Evolutionary conservation across 1,284 basidiomycete genomes (phyloP).

Genomic region (Pseudozyma tsukubaensis): DNA sequence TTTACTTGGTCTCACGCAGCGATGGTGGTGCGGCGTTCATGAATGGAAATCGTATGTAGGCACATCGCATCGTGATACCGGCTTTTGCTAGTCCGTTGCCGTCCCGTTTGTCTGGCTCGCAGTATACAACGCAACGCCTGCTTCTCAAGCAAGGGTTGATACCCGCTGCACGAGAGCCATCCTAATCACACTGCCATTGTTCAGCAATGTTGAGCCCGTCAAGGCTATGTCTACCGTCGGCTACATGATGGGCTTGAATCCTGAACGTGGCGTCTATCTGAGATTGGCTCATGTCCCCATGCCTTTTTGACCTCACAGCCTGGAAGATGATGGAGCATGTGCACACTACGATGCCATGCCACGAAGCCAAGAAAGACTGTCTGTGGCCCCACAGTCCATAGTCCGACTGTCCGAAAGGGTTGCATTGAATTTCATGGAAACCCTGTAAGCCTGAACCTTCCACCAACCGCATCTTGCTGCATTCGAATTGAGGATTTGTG

Average conservation of each 20-base stretch:
- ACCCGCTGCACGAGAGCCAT: too few species aligned
- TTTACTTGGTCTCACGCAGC: too few species aligned
- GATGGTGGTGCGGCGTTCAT: too few species aligned
- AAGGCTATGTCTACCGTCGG: neutral
- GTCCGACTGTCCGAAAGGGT: neutral
- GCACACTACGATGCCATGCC: neutral
- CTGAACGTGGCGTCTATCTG: neutral
- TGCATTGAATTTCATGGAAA: neutral
- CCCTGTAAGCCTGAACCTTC: neutral
- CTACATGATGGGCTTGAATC: neutral
- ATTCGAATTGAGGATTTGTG: neutral
- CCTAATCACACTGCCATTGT: too few species aligned
- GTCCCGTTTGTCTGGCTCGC: too few species aligned
- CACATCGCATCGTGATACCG: too few species aligned
- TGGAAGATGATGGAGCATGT: neutral
- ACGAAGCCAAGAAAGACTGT: neutral
- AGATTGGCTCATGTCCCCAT: neutral
- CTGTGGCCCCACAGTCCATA: neutral
- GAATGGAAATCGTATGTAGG: too few species aligned
- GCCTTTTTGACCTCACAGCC: neutral
- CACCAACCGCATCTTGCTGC: neutral
- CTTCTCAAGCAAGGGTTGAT: too few species aligned
- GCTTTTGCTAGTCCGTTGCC: too few species aligned
- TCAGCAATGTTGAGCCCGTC: neutral
- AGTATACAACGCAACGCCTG: too few species aligned